Percentiles rank a stretch among this genome's conserved stretches.
phyloP scores from a whole-genome alignment of 1,284 basidiomycete genomes.

The Ceraceosorus bombacis region DNA sequence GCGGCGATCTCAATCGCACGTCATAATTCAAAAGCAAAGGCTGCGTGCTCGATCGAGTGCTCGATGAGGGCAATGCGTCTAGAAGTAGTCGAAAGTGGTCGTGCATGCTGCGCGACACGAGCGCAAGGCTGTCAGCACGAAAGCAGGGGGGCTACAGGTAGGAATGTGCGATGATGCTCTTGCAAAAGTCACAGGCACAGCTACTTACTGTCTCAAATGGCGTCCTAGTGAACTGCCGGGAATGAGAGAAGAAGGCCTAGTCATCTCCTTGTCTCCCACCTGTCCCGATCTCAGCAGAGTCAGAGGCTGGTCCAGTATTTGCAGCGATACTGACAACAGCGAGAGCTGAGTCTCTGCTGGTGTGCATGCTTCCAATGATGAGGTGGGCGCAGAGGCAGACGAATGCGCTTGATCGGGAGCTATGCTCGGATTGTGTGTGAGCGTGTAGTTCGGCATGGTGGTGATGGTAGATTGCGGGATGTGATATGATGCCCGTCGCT shows the following conservation, averaged over 20 bases:
- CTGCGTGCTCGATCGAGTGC: neutral
- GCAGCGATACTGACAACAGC: slow-evolving; percentile 10
- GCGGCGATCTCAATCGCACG: slow-evolving; percentile 18
- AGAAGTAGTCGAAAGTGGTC: slow-evolving; percentile 33
- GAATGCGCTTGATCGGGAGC: too few species aligned
- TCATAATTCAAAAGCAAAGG: slow-evolving; percentile 33
- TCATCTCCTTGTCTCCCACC: slow-evolving; percentile 21
- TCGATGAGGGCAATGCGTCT: slow-evolving; percentile 18
- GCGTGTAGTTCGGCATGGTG: too few species aligned
- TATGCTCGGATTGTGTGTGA: too few species aligned
- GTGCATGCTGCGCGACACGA: slow-evolving; percentile 15
- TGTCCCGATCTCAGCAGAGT: slow-evolving; percentile 19
- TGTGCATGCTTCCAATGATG: too few species aligned
- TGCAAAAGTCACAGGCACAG: neutral
- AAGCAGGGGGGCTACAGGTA: neutral
- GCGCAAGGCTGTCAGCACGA: too few species aligned
- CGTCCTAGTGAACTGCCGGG: slow-evolving; percentile 31
- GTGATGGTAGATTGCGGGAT: too few species aligned
- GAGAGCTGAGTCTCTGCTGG: too few species aligned
- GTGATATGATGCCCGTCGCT: too few species aligned
- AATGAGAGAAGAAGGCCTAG: slow-evolving; percentile 22
- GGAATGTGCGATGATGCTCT: neutral
- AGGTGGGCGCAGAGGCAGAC: too few species aligned
- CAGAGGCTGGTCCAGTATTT: slow-evolving; percentile 35
- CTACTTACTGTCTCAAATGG: slow-evolving; percentile 33